Base-by-base conservation (phyloP, 148 eudicot species). In the Rhododendron molle region DNA sequence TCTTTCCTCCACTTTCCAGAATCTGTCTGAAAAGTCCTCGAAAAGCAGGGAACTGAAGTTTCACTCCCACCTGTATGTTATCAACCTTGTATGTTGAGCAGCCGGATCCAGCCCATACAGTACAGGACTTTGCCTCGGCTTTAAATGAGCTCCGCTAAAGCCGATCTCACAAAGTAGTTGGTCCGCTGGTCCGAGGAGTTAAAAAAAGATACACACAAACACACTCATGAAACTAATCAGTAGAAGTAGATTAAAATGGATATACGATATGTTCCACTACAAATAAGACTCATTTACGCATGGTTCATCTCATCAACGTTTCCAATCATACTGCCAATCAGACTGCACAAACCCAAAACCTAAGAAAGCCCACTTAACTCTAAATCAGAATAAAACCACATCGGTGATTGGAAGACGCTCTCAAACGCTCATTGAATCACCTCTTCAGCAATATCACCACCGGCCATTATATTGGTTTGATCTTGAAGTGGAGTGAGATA, bases 401-500 rank as follows among this genome's bases (percentile, higher is more conserved):
- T 58, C 65, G n/a, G 23, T 58, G n/a, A 58, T 54, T 58, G 65
- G 23, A 20, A 20, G n/a, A 20, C n/a, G 8, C 65, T 16, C n/a
- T 8, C 65, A 21, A 20, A 58, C 2, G 9, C 9, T 58, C 65
- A 58, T 20, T 58, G 65, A 58, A 58, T 58, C 65, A 20, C 65
- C 9, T 20, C 65, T 20, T 16, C 1, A 5, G n/a, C 5, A 0
- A 20, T 58, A 5, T 5, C 65, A 76, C 9, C 13, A n/a, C 26
- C 34, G 11, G 69, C 34, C 56, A n/a, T 78, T n/a, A 78, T 44
- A 78, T 78, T n/a, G 81, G 81, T 78, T 78, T 78, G 81, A 78
- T 78, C 56, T 78, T 78, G 81, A 78, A 78, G 81, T 78, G 81
- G 81, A 78, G 81, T 2, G 81, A 78, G 81, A 78, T 78, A n/a